Evolutionary conservation across 768 basidiomycete genomes (phyloP), one percentile per base, ranked within the genome.

Genomic region (Pleurotus sapidus): DNA sequence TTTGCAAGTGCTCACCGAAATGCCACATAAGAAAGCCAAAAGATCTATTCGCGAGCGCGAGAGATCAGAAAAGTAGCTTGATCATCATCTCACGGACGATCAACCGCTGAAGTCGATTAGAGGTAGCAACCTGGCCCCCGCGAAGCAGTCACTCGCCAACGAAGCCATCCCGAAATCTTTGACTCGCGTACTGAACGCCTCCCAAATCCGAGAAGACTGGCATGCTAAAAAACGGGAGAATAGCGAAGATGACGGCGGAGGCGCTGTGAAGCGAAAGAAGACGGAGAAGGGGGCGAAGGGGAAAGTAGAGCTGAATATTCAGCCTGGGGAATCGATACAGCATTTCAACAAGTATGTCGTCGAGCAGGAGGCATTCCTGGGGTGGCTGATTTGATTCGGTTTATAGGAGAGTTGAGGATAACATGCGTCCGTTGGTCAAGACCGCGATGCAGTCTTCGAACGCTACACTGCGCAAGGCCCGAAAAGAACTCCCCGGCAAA

Each of bases 121-220:
- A 64, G 78, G 78, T 54, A 60, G 71, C 46, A 78, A 88, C 70
- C 67, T 81, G 48, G 74, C 80, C 4, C 86, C 84, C 15, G 66
- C 61, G 58, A 74, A 72, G 61, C 63, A 71, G 18, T 69, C 74
- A 5, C 66, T 83, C 40, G 66, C 64, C 64, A 72, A 77, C 46
- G 91, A 93, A 63, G 72, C 77, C 3, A 77, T 92, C 17, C 90
- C 91, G 7, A 93, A 91, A 71, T 81, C 86, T 8, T 79, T 79
- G 14, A 68, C 79, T 37, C 82, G 90, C 12, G 78, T 91, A 17
- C 68, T 92, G 39, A 83, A 91, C 62, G 86, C 89, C 1, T 73
- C 72, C 18, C 70, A 76, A 58, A 77, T 89, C 45, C 77, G 87
- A 45, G 77, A 81, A 25, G 80, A 83, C 48, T 88, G 72, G 67